Evolutionary conservation across 768 basidiomycete genomes (phyloP).

Genomic region (Cystobasidium tubakii): DNA sequence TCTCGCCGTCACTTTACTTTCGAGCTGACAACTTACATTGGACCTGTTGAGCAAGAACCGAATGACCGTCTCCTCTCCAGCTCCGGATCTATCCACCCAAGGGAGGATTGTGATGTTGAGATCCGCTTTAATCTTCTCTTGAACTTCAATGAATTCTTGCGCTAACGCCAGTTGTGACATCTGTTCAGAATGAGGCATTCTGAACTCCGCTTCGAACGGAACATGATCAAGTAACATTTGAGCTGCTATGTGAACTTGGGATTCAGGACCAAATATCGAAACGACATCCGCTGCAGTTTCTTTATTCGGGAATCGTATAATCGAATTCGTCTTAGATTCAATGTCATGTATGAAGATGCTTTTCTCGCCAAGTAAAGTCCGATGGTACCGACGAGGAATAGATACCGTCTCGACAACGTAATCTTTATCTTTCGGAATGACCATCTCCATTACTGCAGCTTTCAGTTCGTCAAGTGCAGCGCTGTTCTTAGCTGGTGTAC

Average conservation of each 20-base stretch:
- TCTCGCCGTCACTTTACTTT: no score
- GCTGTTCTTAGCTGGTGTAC: constrained; percentile 95
- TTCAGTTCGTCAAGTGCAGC: constrained; percentile 90
- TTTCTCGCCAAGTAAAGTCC: constrained; percentile 90
- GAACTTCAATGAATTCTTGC: constrained; percentile 75
- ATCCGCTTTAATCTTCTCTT: constrained; percentile 86
- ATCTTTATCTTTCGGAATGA: constrained; percentile 97
- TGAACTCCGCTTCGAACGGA: constrained; percentile 75
- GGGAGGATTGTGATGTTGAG: constrained; percentile 83
- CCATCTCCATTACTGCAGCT: constrained; percentile 93
- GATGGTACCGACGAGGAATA: constrained; percentile 90
- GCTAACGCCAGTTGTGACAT: constrained; percentile 68
- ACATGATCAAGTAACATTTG: constrained; percentile 68
- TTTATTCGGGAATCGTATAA: constrained; percentile 81
- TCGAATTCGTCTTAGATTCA: constrained; percentile 89
- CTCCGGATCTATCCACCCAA: constrained; percentile 58
- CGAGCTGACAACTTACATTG: constrained; percentile 65
- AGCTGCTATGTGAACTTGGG: constrained; percentile 90
- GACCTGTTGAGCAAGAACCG: constrained; percentile 92
- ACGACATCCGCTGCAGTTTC: constrained; percentile 90
- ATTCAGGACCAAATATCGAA: constrained; percentile 93
- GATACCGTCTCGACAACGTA: constrained; percentile 87
- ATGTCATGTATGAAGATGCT: constrained; percentile 95
- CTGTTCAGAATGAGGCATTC: constrained; percentile 72
- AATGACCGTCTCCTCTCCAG: constrained; percentile 72